These are phyloP conservation scores for Blastocrithidia nonstop DNA, from an alignment of 208 protist species.

Conservation along the genomic window DNA sequence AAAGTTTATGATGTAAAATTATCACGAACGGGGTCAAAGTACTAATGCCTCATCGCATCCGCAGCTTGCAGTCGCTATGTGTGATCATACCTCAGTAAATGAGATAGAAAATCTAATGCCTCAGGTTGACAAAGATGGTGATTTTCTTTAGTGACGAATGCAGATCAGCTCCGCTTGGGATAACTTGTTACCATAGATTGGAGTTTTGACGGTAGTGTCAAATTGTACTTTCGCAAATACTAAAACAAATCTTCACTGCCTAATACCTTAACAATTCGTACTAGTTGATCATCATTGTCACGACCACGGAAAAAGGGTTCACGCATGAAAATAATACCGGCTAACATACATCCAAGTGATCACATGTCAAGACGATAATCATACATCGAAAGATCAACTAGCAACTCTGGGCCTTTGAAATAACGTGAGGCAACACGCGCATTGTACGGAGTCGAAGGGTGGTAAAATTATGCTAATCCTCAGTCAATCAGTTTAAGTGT, in stretches of 20 bases:
- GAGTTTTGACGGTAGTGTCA: constrained; percentile 86
- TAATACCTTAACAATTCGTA: constrained; percentile 94
- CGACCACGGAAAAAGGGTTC: constrained; percentile 99
- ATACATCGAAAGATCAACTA: constrained; percentile 97
- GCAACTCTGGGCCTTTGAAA: constrained; percentile 98
- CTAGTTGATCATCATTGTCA: constrained; percentile 98
- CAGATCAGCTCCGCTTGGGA: constrained; percentile 86
- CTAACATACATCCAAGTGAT: constrained; percentile 98
- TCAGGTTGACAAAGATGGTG: constrained; percentile 92
- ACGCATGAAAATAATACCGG: constrained; percentile 98
- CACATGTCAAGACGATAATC: constrained; percentile 99
- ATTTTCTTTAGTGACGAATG: constrained; percentile 92
- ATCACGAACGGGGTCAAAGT: constrained; percentile 90
- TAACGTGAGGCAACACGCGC: constrained; percentile 98
- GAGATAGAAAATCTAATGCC: constrained; percentile 97
- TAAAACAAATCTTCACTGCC: constrained; percentile 92
- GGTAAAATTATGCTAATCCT: constrained; percentile 99
- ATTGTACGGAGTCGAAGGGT: constrained; percentile 96
- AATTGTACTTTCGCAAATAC: constrained; percentile 96
- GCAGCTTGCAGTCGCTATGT: constrained; percentile 92
- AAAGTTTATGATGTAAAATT: constrained; percentile 8
- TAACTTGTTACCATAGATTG: constrained; percentile 77
- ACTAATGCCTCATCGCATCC: constrained; percentile 98
- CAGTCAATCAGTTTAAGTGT: constrained; percentile 97
- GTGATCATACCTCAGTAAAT: constrained; percentile 96